phyloP scores from a whole-genome alignment of 192 early-diverging fungal genomes.

The Rhizophagus clarus region DNA sequence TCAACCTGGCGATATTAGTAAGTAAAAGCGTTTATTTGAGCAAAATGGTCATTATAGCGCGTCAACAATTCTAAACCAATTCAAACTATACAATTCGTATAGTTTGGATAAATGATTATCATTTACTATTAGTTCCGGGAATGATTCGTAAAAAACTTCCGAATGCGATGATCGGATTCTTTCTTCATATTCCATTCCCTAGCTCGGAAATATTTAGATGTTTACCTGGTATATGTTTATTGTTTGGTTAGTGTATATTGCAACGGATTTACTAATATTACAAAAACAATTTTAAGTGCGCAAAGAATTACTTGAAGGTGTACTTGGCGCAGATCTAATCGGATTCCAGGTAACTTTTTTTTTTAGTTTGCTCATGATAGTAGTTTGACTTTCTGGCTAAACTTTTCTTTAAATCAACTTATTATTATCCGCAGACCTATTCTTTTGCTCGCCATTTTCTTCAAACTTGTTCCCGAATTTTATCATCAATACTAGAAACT shows the following conservation, averaged over 20 bases:
- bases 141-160: slow-evolving; percentile 86
- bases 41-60: not conserved
- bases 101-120: slow-evolving; percentile 99
- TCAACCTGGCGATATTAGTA: slow-evolving; percentile 83
- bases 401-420: not conserved
- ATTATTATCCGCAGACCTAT: slow-evolving; percentile 72
- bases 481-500: slow-evolving; percentile 72
- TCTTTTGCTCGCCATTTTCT: slow-evolving; percentile 92
- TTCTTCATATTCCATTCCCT: slow-evolving; percentile 96
- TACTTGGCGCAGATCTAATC: slow-evolving; percentile 85
- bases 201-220: slow-evolving; percentile 94
- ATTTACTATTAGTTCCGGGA: slow-evolving; percentile 89
- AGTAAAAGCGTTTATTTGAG: slow-evolving; percentile 10
- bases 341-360: slow-evolving; percentile 62
- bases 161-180: slow-evolving; percentile 90
- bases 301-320: slow-evolving; percentile 86
- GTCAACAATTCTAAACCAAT: not conserved
- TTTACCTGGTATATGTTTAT: slow-evolving; percentile 65
- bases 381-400: not conserved
- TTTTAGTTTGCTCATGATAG: not conserved
- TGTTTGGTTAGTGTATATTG: not conserved
- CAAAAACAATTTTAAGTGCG: slow-evolving; percentile 46
- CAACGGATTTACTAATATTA: not conserved
- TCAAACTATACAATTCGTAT: not conserved
- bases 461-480: slow-evolving; percentile 83